Evolutionary conservation across 2,329 filamentous ascomycete genomes (phyloP).

Genomic region (Pseudonectria foliicola): DNA sequence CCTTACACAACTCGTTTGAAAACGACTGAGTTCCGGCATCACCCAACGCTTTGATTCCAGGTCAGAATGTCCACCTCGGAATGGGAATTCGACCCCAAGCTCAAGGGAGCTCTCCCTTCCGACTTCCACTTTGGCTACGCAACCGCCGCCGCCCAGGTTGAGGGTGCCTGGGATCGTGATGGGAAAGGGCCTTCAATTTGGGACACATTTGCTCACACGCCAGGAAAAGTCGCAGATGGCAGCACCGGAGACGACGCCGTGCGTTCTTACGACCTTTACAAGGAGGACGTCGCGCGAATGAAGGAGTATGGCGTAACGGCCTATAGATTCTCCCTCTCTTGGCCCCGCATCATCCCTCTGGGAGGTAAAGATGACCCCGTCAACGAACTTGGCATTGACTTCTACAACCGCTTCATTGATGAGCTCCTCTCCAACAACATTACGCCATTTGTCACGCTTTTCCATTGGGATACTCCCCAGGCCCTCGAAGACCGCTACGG

Average conservation of each 20-base stretch:
- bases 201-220: conserved; percentile 33
- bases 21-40: too few relatives aligned
- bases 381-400: conserved; percentile 52
- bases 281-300: conserved; percentile 46
- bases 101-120: conserved; percentile 4
- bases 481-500: conserved; percentile 14
- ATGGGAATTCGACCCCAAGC: conserved; percentile 5
- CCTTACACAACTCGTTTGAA: too few relatives aligned
- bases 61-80: conserved; percentile 1
- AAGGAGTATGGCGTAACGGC: conserved; percentile 51
- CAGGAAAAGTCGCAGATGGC: conserved; percentile 31
- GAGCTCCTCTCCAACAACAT: conserved; percentile 47
- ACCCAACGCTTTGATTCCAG: too few relatives aligned
- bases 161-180: conserved; percentile 35
- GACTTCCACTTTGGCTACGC: conserved; percentile 9
- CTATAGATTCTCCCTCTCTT: conserved; percentile 59
- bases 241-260: conserved; percentile 33
- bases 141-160: conserved; percentile 12
- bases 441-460: conserved; percentile 54
- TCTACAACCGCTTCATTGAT: conserved; percentile 54
- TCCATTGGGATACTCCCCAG: conserved; percentile 57
- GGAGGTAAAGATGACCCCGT: conserved; percentile 56
- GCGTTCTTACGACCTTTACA: conserved; percentile 33
- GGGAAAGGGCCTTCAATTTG: conserved; percentile 35
- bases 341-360: conserved; percentile 58